Evolutionary conservation across 768 basidiomycete species (phyloP), one percentile per base, ranked within the genome.

Genomic region (Hysterangium stoloniferum): DNA sequence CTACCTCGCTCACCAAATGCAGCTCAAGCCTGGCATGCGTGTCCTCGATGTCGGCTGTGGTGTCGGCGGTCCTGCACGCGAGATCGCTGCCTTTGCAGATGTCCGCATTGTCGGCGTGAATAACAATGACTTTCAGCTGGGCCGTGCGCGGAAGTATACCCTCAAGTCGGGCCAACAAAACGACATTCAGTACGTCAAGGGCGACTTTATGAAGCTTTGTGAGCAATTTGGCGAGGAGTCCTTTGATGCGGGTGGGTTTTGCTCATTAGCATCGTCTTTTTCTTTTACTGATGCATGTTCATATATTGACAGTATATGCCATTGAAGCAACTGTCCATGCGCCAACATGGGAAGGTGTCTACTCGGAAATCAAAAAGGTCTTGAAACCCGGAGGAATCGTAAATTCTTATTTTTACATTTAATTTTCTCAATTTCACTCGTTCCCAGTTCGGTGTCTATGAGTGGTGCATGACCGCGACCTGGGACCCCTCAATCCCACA

Each of bases 21-120:
- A 68, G 41, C 71, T 99, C 54, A 79, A 79, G 45, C 80, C 92
- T 0, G 90, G 92, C 36, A 96, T 96, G 93, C 80, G 84, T 29
- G 94, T 99, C 35, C 84, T 99, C 54, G 96, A 99, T 62, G 94
- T 99, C 53, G 96, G 96, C 3, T 98, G 96, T 66, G 96, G 96
- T 64, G 86, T 99, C 48, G 96, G 96, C 42, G 96, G 96, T 0
- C 96, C 96, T 20, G 96, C 96, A 7, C 80, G 95, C 42, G 89
- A 93, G 66, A 99, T 99, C 60, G 88, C 92, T 4, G 79, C 78
- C 38, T 99, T 98, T 70, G 71, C 88, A 6, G 94, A 96, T 62
- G 84, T 77, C 31, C 71, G 80, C 49, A 82, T 97, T 56, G 71
- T 87, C 56, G 94, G 94, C 34, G 56, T 96, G 55, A 97, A 96